phyloP scores from a whole-genome alignment of 495 filamentous ascomycete species.

The Neurospora intermedia region DNA sequence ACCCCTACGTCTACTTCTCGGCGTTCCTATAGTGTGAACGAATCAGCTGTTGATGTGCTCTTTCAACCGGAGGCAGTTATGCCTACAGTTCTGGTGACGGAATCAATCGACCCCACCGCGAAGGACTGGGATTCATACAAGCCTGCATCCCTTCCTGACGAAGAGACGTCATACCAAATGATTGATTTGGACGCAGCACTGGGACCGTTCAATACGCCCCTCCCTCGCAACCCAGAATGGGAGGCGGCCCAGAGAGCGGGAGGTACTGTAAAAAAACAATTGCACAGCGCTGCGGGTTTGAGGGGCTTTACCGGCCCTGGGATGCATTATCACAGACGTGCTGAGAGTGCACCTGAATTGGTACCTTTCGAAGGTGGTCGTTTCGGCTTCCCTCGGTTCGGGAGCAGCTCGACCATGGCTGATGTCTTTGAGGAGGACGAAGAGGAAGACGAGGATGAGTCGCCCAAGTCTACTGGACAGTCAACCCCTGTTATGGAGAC shows the following conservation, averaged over 20 bases:
- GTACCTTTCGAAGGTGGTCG: constrained; percentile 64
- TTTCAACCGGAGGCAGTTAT: constrained; percentile 13
- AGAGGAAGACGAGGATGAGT: constrained; percentile 47
- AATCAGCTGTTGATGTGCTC: constrained; percentile 10
- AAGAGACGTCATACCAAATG: constrained; percentile 59
- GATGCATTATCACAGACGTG: constrained; percentile 81
- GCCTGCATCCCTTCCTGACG: constrained; percentile 23
- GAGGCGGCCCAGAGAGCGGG: constrained; percentile 45
- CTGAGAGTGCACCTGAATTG: constrained; percentile 88
- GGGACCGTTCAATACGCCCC: constrained; percentile 80
- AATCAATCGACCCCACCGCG: constrained; percentile 13
- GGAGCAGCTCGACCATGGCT: constrained; percentile 59
- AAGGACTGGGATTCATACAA: constrained; percentile 13
- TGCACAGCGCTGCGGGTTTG: constrained; percentile 79
- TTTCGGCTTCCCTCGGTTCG: constrained; percentile 47
- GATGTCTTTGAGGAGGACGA: constrained; percentile 97
- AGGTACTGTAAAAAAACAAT: constrained; percentile 55
- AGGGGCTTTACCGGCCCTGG: constrained; percentile 70
- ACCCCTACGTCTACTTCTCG: constrained; percentile 33
- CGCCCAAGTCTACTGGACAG: constrained; percentile 13
- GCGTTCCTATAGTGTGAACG: constrained; percentile 9
- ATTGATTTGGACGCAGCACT: constrained; percentile 96
- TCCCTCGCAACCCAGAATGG: constrained; percentile 46
- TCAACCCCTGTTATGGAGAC: constrained; percentile 18
- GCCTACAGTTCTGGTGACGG: constrained; percentile 19